These are phyloP conservation scores for Polyporus arcularius DNA, from an alignment of 768 basidiomycete species.

Conservation along the genomic window DNA sequence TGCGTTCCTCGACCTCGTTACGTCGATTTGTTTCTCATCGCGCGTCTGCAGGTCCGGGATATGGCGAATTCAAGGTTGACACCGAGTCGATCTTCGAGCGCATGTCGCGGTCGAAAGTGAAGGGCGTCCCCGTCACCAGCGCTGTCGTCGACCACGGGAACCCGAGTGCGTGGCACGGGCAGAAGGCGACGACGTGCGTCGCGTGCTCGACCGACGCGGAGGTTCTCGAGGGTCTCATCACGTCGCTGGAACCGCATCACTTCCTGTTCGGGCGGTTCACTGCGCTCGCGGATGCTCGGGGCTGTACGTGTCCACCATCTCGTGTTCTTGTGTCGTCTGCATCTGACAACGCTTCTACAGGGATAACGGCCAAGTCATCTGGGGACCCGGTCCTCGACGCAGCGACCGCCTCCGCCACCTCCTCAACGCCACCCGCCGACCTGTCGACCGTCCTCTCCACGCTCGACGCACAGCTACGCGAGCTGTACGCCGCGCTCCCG, in stretches of 20 bases:
- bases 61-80: constrained; percentile 85
- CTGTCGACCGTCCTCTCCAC: constrained; percentile 35
- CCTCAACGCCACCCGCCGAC: constrained; percentile 18
- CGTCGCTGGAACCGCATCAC: constrained; percentile 64
- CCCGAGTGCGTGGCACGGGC: constrained; percentile 80
- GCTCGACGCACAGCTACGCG: constrained; percentile 62
- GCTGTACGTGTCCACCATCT: constrained; percentile 57
- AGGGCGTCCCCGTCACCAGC: constrained; percentile 45
- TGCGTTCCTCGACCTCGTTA: constrained; percentile 23
- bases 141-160: constrained; percentile 89
- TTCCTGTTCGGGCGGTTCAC: constrained; percentile 86
- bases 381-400: constrained; percentile 34
- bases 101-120: constrained; percentile 57
- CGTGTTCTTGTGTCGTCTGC: not conserved
- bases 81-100: constrained; percentile 88
- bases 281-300: constrained; percentile 74
- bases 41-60: constrained; percentile 53
- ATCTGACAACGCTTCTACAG: constrained; percentile 35
- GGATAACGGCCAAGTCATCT: constrained; percentile 60
- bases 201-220: constrained; percentile 79
- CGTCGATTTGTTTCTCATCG: not conserved
- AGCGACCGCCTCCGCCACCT: constrained; percentile 27
- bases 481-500: constrained; percentile 70
- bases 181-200: constrained; percentile 76
- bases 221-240: constrained; percentile 68